Percentiles rank a stretch among this genome's conserved stretches.
These are phyloP conservation scores for Plasmodium gonderi DNA, from an alignment of 169 alveolate species.

Conservation along the genomic window DNA sequence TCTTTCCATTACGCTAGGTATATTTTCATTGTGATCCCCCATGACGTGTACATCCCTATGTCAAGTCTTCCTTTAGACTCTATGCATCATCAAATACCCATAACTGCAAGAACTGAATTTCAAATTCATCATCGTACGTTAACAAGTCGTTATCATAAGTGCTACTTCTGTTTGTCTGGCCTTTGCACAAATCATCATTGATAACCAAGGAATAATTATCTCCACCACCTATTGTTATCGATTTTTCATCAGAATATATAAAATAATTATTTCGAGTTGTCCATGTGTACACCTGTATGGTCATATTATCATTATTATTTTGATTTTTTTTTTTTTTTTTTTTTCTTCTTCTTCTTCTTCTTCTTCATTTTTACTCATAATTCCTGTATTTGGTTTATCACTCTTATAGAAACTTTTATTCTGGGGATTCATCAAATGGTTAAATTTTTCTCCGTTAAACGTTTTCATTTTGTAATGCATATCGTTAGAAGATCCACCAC, in stretches of 20 bases:
- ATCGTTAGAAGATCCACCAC: not conserved
- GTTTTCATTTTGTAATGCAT: not conserved
- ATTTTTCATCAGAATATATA: conserved; percentile 80
- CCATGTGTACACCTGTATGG: conserved; percentile 83
- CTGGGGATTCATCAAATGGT: not conserved
- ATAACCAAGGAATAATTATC: conserved; percentile 83
- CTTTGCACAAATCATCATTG: conserved; percentile 82
- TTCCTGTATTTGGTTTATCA: not conserved
- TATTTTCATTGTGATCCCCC: too few species aligned
- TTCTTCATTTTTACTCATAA: too few species aligned
- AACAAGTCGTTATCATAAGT: conserved; percentile 78
- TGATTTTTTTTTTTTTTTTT: not conserved
- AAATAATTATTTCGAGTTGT: conserved; percentile 81
- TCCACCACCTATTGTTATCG: conserved; percentile 86
- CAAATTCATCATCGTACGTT: conserved; percentile 71
- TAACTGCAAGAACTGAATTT: conserved; percentile 69
- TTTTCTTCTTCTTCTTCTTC: not conserved
- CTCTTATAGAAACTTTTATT: not conserved
- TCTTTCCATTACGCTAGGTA: too few species aligned
- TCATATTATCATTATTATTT: not conserved
- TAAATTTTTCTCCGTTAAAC: not conserved
- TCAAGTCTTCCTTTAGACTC: not conserved
- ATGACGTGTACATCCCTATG: too few species aligned
- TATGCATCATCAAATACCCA: conserved; percentile 73
- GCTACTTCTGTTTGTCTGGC: conserved; percentile 79